These are phyloP conservation scores for Malassezia psittaci DNA, from an alignment of 1,284 basidiomycete species.

Conservation along the genomic window DNA sequence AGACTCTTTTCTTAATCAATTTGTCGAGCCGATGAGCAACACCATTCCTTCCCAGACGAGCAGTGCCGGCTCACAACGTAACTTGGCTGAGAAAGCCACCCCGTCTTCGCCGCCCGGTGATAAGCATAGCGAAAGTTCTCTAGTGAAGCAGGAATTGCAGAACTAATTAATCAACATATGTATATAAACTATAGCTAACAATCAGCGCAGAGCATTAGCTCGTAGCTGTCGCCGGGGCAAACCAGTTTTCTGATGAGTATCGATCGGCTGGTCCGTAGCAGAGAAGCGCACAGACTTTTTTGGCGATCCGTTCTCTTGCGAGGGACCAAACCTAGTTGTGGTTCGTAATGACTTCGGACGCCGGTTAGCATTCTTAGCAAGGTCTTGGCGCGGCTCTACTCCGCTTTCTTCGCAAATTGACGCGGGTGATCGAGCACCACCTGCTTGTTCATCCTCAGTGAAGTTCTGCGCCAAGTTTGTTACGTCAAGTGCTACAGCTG, in stretches of 20 bases:
- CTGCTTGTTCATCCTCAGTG: neutral
- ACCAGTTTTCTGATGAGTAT: too few relatives aligned
- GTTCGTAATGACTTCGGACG: neutral
- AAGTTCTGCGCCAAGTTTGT: neutral
- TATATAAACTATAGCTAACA: too few relatives aligned
- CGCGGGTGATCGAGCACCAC: neutral
- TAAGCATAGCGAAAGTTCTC: too few relatives aligned
- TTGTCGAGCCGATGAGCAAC: constrained; percentile 23
- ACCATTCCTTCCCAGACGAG: neutral
- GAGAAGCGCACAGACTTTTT: neutral
- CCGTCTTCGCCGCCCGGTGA: too few relatives aligned
- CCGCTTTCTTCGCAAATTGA: neutral
- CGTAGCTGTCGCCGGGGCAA: too few relatives aligned
- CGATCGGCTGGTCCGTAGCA: neutral
- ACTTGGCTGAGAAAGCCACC: too few relatives aligned
- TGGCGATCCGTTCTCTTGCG: too few relatives aligned
- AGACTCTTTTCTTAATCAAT: constrained; percentile 35
- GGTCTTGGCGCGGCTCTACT: neutral
- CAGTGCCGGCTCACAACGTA: neutral
- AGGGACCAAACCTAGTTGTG: neutral
- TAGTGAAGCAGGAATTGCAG: too few relatives aligned
- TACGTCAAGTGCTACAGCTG: neutral
- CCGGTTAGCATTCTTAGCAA: neutral
- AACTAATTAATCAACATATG: too few relatives aligned
- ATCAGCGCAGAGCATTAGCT: too few relatives aligned